A percentile compares a stretch with the other conserved stretches of the same genome.
phyloP scores from a whole-genome alignment of 2,329 filamentous ascomycete genomes.

The Xylaria hypoxylon region DNA sequence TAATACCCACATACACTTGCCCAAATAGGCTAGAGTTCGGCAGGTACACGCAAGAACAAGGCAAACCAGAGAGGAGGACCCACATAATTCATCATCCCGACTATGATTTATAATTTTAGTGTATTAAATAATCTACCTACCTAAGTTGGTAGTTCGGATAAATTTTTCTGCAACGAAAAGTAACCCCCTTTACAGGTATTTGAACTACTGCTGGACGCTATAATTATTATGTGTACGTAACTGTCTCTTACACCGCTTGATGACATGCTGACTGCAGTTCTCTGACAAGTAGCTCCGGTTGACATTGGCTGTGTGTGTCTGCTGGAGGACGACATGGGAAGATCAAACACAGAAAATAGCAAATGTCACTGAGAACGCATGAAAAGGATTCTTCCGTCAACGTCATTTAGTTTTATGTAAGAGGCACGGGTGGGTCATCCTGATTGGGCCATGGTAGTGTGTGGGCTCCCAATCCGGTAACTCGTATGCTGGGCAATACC shows the following conservation, averaged over 20 bases:
- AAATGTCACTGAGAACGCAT: constrained; percentile 19
- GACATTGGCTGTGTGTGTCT: constrained; percentile 16
- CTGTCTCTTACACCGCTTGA: background rate
- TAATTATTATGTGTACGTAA: no score
- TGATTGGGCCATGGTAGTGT: constrained; percentile 7
- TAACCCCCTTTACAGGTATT: constrained; percentile 2
- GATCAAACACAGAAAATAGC: constrained; percentile 27
- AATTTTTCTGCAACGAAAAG: background rate
- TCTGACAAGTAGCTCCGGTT: background rate
- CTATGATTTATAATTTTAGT: no score
- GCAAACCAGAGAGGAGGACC: background rate
- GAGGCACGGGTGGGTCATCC: constrained; percentile 8
- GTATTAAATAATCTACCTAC: constrained; percentile 17
- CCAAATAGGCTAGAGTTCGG: background rate
- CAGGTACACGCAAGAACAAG: constrained; percentile 2
- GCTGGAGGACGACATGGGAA: constrained; percentile 9
- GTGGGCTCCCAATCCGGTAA: constrained; percentile 4
- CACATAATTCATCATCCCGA: constrained; percentile 2
- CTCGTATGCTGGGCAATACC: background rate
- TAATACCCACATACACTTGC: background rate
- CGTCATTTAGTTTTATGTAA: constrained; percentile 5
- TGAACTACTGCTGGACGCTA: no score
- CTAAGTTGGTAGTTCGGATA: no score
- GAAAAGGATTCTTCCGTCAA: constrained; percentile 18
- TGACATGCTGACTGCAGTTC: constrained; percentile 12